Evolutionary conservation across 805 yeast species (phyloP).

Genomic region (Limtongozyma cylindracea): DNA sequence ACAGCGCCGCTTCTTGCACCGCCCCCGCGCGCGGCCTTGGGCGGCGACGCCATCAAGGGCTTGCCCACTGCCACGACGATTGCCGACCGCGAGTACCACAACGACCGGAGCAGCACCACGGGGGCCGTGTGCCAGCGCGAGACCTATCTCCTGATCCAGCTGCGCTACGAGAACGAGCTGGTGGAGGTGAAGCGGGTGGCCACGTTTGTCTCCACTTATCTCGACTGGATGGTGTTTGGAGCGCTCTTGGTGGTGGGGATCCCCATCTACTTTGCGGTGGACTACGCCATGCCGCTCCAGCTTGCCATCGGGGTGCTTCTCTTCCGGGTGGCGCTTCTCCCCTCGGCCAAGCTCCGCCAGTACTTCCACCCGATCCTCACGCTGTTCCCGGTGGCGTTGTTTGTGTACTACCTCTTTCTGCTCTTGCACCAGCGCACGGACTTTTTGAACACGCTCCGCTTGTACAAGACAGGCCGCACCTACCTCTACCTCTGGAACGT

Average conservation of each 20-base stretch:
- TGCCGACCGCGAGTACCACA: too few species aligned
- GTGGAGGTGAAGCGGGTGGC: constrained; percentile 7
- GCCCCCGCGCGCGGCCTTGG: too few species aligned
- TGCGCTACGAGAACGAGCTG: too few species aligned
- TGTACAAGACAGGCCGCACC: constrained; percentile 45
- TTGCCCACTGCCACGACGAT: too few species aligned
- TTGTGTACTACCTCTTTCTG: constrained; percentile 35
- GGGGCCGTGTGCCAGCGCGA: too few species aligned
- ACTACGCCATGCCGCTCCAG: constrained; percentile 18
- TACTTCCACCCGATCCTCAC: constrained; percentile 50
- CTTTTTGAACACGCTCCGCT: constrained; percentile 22
- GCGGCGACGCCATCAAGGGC: too few species aligned
- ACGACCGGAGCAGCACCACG: too few species aligned
- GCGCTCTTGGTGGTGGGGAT: constrained; percentile 24
- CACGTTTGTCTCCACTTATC: constrained; percentile 13
- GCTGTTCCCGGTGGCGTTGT: constrained; percentile 35
- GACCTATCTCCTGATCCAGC: too few species aligned
- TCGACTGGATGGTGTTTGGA: constrained; percentile 28
- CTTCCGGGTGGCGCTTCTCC: constrained; percentile 28
- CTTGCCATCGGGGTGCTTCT: constrained; percentile 33
- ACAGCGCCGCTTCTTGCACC: too few species aligned
- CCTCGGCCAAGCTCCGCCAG: constrained; percentile 20
- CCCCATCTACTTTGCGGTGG: constrained; percentile 38
- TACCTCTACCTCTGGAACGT: constrained; percentile 31
- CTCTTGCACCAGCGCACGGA: constrained; percentile 19